Percentiles rank a stretch among this genome's conserved stretches.
Conservation (phyloP, 2,329 filamentous ascomycete genomes). For the Hortaea sp. region DNA sequence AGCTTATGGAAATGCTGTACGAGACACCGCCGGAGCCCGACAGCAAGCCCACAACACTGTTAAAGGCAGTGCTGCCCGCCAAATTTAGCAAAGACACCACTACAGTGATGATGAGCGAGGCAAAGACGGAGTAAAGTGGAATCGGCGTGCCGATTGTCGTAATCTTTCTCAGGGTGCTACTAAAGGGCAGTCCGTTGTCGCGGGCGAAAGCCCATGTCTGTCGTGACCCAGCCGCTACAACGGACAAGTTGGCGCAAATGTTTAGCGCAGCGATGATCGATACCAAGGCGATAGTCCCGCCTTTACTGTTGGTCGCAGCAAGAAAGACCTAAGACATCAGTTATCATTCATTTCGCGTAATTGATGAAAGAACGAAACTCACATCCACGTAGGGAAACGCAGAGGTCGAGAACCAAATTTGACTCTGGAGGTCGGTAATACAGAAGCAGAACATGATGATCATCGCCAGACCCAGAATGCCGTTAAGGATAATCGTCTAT, state of each 20-base stretch:
- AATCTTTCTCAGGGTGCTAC: constrained; percentile 24
- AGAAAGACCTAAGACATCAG: too few relatives aligned
- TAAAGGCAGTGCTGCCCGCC: constrained; percentile 19
- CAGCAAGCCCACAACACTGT: constrained; percentile 30
- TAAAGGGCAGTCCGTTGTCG: constrained; percentile 14
- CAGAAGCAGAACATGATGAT: too few relatives aligned
- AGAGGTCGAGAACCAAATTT: too few relatives aligned
- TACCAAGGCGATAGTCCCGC: background rate
- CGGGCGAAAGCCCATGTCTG: constrained; percentile 15
- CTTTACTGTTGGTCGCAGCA: too few relatives aligned
- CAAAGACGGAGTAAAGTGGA: constrained; percentile 13
- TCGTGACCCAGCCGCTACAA: constrained; percentile 2
- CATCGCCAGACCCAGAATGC: too few relatives aligned
- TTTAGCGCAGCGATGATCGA: background rate
- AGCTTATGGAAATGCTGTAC: constrained; percentile 32
- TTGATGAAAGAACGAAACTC: too few relatives aligned
- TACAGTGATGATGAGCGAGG: constrained; percentile 14
- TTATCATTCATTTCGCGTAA: too few relatives aligned
- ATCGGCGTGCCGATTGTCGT: background rate
- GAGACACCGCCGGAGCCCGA: constrained; percentile 30
- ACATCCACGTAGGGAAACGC: too few relatives aligned
- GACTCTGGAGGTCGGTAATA: too few relatives aligned
- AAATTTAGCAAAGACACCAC: constrained; percentile 19
- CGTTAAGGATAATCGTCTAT: too few relatives aligned
- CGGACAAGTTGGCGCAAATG: constrained; percentile 1